A percentile compares a stretch with the other conserved stretches of the same genome.
Evolutionary conservation across 805 yeast species (phyloP).

Genomic region (Starmerella bacillaris): DNA sequence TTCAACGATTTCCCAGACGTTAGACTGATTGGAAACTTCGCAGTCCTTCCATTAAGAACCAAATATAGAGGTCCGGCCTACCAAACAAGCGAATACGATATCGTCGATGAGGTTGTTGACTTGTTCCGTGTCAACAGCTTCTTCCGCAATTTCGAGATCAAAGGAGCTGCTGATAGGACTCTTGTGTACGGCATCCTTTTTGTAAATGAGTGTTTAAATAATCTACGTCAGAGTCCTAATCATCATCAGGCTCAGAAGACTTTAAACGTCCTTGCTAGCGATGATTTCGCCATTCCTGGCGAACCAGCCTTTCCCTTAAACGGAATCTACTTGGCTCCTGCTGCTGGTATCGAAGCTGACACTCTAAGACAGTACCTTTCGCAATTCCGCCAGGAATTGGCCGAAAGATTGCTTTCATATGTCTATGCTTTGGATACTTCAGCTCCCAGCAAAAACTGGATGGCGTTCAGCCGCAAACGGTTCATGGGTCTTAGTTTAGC

Average conservation of each 20-base stretch:
- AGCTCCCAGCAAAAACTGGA: conserved; percentile 77
- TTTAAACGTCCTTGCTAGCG: conserved; percentile 74
- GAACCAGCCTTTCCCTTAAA: conserved; percentile 88
- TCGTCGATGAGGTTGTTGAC: conserved; percentile 78
- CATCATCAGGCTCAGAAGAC: conserved; percentile 27
- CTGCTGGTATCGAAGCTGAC: conserved; percentile 57
- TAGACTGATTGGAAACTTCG: conserved; percentile 54
- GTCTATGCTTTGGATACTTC: conserved; percentile 36
- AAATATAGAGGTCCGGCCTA: conserved; percentile 81
- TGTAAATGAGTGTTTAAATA: conserved; percentile 65
- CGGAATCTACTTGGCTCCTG: conserved; percentile 55
- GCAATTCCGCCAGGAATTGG: conserved; percentile 90
- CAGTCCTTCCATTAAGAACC: conserved; percentile 70
- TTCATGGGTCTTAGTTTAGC: conserved; percentile 62
- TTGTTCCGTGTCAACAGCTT: conserved; percentile 90
- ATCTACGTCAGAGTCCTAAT: conserved; percentile 33
- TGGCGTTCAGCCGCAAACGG: conserved; percentile 84
- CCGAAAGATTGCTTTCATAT: conserved; percentile 57
- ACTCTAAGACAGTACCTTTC: conserved; percentile 62
- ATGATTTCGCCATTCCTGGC: conserved; percentile 82
- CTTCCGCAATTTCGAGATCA: conserved; percentile 91
- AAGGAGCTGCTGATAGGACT: conserved; percentile 84
- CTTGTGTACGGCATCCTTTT: conserved; percentile 84
- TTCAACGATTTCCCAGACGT: conserved; percentile 17
- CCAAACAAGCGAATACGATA: conserved; percentile 65